A percentile compares a stretch with the other conserved stretches of the same genome.
Conservation (phyloP, 176 grass and related monocot species). For the Triticum monococcum region DNA sequence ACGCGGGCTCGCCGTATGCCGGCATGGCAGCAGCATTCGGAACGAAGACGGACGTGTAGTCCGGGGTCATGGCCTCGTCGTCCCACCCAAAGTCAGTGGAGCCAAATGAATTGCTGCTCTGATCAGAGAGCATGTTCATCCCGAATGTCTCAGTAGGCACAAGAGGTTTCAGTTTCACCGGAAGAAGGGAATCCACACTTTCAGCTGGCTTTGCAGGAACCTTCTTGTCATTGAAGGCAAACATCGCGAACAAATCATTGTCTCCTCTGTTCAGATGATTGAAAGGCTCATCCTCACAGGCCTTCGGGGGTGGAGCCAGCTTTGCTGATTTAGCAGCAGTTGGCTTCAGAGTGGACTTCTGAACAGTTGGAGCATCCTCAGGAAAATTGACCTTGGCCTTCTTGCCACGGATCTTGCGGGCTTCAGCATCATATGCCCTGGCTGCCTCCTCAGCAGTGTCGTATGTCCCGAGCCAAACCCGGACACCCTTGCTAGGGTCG, state of each 20-base stretch:
- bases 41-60: constrained; percentile 44
- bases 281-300: constrained; percentile 26
- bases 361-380: constrained; percentile 37
- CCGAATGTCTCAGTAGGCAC: constrained; percentile 4
- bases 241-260: constrained; percentile 55
- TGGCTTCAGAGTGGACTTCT: constrained; percentile 25
- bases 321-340: constrained; percentile 23
- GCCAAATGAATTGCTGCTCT: constrained; percentile 57
- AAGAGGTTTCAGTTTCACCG: constrained; percentile 22
- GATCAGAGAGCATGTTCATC: constrained; percentile 50
- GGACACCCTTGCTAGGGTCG: constrained; percentile 76
- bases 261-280: constrained; percentile 21
- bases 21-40: constrained; percentile 14
- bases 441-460: constrained; percentile 77
- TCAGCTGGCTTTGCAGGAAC: constrained; percentile 25
- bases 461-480: constrained; percentile 93
- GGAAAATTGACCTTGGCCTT: constrained; percentile 89
- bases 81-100: constrained; percentile 54
- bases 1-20: constrained; percentile 25
- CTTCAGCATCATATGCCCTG: constrained; percentile 76
- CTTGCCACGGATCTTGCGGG: constrained; percentile 72
- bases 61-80: constrained; percentile 40
- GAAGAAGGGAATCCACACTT: constrained; percentile 13
- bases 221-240: constrained; percentile 49
- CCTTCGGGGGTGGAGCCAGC: constrained; percentile 20